Evolutionary conservation across 2,329 filamentous ascomycete genomes (phyloP).

Genomic region (Chaetomium strumarium): DNA sequence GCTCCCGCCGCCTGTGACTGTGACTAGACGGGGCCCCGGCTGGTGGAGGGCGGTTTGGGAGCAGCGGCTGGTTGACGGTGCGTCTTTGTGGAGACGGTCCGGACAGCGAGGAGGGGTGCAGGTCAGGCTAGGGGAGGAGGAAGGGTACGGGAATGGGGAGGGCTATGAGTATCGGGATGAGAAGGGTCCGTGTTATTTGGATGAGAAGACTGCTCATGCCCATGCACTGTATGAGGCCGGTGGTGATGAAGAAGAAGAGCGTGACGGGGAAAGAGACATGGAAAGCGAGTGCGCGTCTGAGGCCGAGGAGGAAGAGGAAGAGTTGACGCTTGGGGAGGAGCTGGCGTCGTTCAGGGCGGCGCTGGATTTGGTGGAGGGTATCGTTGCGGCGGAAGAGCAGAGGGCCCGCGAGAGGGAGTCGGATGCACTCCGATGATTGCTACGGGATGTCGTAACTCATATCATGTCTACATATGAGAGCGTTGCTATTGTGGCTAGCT

Average conservation of each 20-base stretch:
- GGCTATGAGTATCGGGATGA: neutral
- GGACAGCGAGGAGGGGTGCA: neutral
- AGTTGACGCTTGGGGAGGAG: constrained; percentile 15
- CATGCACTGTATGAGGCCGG: neutral
- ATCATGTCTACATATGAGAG: no score
- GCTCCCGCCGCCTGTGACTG: no score
- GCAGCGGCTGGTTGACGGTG: neutral
- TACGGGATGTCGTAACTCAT: no score
- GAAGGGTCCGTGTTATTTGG: neutral
- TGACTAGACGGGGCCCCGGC: no score
- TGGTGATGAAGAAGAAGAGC: neutral
- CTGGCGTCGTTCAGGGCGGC: constrained; percentile 21
- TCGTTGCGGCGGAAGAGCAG: constrained; percentile 19
- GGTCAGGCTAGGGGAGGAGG: neutral
- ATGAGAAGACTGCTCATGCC: neutral
- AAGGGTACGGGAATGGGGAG: neutral
- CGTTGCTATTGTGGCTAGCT: no score
- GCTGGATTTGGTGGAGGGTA: constrained; percentile 17
- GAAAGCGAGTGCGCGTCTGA: neutral
- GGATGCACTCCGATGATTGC: no score
- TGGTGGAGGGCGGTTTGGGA: neutral
- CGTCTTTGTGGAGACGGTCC: neutral
- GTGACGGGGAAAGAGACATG: neutral
- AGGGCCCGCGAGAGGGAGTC: neutral
- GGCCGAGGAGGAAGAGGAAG: constrained; percentile 2